Evolutionary conservation across 495 filamentous ascomycete genomes (phyloP).

Genomic region (Talaromyces trachyspermus): DNA sequence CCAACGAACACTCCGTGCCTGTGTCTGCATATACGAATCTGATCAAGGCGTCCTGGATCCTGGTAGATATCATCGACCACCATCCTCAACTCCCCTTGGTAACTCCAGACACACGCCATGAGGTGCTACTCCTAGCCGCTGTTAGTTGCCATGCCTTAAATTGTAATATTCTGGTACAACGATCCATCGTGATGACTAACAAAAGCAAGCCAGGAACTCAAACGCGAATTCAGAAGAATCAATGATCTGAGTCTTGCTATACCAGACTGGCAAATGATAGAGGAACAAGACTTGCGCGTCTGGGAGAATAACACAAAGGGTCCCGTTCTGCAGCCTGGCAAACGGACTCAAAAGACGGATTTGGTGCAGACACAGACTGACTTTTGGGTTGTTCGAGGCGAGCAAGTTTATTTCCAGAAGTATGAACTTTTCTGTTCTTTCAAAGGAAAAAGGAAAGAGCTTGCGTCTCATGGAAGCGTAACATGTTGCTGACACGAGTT

Average conservation of each 20-base stretch:
- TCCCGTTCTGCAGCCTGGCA: neutral
- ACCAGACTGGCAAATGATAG: neutral
- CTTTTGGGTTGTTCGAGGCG: neutral
- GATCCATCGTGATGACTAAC: too few species aligned
- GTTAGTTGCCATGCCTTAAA: too few species aligned
- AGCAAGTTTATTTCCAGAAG: neutral
- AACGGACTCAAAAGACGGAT: neutral
- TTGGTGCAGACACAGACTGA: neutral
- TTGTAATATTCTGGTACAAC: too few species aligned
- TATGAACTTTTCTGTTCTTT: too few species aligned
- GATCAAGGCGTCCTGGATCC: neutral
- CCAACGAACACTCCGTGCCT: neutral
- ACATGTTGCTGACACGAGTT: too few species aligned
- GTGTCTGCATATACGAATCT: neutral
- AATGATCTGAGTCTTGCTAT: neutral
- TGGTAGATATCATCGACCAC: neutral
- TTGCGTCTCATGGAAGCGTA: too few species aligned
- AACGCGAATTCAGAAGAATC: neutral
- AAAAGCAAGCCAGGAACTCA: neutral
- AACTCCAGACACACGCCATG: neutral
- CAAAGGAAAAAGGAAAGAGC: too few species aligned
- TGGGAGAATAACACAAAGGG: neutral
- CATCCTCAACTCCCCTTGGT: neutral
- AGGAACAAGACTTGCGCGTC: neutral
- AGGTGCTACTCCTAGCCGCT: neutral